Base-by-base conservation (phyloP, 208 protist genomes). In the Wallacemonas rigidus region DNA sequence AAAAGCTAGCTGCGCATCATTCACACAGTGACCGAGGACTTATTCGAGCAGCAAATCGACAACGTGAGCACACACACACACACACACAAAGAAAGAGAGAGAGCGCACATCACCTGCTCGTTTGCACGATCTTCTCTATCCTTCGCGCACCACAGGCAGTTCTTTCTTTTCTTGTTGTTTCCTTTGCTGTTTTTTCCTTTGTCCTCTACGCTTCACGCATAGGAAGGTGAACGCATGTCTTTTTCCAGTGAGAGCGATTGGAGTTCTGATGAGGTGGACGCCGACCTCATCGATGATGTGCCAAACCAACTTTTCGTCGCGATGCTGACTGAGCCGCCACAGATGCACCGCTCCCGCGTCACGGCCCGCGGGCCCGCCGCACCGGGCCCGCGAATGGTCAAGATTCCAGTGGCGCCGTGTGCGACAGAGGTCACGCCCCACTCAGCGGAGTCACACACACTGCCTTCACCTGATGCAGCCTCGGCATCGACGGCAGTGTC, bases 221-320 rank as follows among this genome's bases (percentile, higher is more conserved):
- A 26, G 26, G 26, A 26, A 26, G 26, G 26, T 26, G 26, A 26
- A 26, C 45, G 8, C 8, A 50, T 50, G 45, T 50, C 53, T 5
- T 65, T 41, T 0, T 65, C 36, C 12, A 65, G 41, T 9, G 60
- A 17, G n/a, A 65, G 60, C 15, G 43, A n/a, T 8, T 65, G 60
- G 60, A 48, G 40, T 1, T 38, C 17, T 15, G 60, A 65, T 51
- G 60, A 48, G 60, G 41, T 8, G 5, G 40, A 44, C 38, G 40
- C 4, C 7, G 43, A 44, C 9, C 40, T 38, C 12, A 50, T 65
- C 41, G 60, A 65, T 15, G 43, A 65, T 41, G 36, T 50, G 2
- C 60, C 60, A n/a, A 65, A 65, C 39, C 60, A 65, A n/a, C 40
- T 65, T 6, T 36, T 65, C 4, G 60, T 65, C 43, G 12, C 60